Evolutionary conservation across 2,329 filamentous ascomycete genomes (phyloP).

Genomic region (Paecilomyces formosus): DNA sequence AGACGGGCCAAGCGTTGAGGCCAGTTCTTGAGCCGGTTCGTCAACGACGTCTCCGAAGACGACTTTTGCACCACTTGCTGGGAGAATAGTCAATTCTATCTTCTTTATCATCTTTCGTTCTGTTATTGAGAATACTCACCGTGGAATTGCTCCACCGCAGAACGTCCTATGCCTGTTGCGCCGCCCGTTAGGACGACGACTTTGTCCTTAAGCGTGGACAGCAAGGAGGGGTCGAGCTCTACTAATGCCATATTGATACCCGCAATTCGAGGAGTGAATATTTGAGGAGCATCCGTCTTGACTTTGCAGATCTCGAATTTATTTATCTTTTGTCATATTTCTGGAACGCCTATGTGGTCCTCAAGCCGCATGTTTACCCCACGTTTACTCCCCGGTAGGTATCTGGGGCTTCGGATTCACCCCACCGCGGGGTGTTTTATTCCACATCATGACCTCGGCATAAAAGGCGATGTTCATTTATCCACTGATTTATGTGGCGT

Average conservation of each 20-base stretch:
- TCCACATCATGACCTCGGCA: not conserved
- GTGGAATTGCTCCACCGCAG: slow-evolving; percentile 11
- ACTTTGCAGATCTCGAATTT: too few relatives aligned
- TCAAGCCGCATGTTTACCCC: not conserved
- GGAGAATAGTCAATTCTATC: not conserved
- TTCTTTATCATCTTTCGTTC: not conserved
- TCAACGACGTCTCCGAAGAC: slow-evolving; percentile 7
- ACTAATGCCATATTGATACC: slow-evolving; percentile 9
- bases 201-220: slow-evolving; percentile 24
- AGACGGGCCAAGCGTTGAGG: not conserved
- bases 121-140: slow-evolving; percentile 1
- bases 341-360: too few relatives aligned
- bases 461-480: not conserved
- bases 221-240: slow-evolving; percentile 8
- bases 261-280: too few relatives aligned
- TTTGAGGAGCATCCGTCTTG: too few relatives aligned
- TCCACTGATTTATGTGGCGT: not conserved
- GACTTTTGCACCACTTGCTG: slow-evolving; percentile 6
- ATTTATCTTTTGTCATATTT: not conserved
- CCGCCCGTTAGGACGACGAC: slow-evolving; percentile 41
- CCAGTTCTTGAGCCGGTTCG: not conserved
- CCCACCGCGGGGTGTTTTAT: not conserved
- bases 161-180: slow-evolving; percentile 24
- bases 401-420: not conserved
- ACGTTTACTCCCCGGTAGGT: not conserved